Evolutionary conservation across 2,329 filamentous ascomycete species (phyloP), one percentile per base, ranked within the genome.

Genomic region (Aspergillus aculeatus): DNA sequence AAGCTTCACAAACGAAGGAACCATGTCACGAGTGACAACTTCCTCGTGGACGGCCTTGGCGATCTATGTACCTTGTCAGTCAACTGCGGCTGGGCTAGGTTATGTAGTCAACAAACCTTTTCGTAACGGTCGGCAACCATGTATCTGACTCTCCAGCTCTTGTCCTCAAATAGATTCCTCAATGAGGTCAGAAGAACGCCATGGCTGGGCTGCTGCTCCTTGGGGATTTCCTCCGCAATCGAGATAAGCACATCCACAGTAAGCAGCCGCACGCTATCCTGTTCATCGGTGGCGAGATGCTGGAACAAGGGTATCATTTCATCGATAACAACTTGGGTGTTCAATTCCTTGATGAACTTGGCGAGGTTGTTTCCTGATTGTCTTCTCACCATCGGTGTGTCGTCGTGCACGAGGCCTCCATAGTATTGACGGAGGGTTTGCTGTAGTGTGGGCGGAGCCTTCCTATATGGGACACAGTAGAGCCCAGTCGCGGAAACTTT

Each of bases 291-390:
- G 55, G 94, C 93, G 64, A 99, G 88, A 78, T 97, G 94, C 80
- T 98, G 93, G 81, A 99, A 99, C 68, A 98, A 86, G 74, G 94
- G 92, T 81, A 99, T 97, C 91, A 99, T 98, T 81, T 99, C 95
- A 59, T 96, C 92, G 71, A 99, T 92, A 69, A 98, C 92, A 69
- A 96, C 88, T 59, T 89, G 84, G 50, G 93, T 87, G 49, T 92
- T 88, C 92, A 98, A 96, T 78, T 95, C 92, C 82, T 96, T 96
- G 73, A 98, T 91, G 73, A 99, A 99, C 76, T 96, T 97, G 71
- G 94, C 90, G 70, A 99, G 84, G 80, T 98, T 95, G 78, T 92
- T 98, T 63, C 95, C 95, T 52, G 95, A 90, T 79, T 97, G 93
- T 82, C 95, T 90, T 78, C 95, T 89, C 66, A 99, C 95, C 95